Evolutionary conservation across 2,329 filamentous ascomycete genomes (phyloP).

Genomic region (Sarocladium strictum): DNA sequence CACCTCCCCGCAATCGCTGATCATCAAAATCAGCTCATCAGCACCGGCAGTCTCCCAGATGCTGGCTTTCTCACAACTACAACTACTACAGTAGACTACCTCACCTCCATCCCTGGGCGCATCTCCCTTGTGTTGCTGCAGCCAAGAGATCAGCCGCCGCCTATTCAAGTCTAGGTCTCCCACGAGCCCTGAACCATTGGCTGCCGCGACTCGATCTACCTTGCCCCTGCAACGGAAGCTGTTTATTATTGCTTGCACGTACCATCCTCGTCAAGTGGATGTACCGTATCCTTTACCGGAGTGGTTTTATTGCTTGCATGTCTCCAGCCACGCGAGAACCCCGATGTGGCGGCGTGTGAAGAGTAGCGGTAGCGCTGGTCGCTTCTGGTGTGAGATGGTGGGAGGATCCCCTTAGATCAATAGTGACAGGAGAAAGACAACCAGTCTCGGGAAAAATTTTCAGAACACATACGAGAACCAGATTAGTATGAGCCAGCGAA

Average conservation of each 20-base stretch:
- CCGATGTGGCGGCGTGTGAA: background rate
- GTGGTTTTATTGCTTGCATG: background rate
- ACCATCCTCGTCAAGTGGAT: too few species aligned
- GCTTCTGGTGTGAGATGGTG: background rate
- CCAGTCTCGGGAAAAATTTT: background rate
- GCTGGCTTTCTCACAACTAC: too few species aligned
- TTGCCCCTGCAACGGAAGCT: background rate
- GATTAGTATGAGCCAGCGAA: background rate
- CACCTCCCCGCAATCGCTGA: background rate
- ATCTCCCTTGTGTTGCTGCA: too few species aligned
- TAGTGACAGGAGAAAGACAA: background rate
- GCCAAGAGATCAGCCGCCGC: too few species aligned
- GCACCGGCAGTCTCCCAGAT: too few species aligned
- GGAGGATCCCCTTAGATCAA: constrained; percentile 6
- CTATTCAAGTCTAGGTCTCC: background rate
- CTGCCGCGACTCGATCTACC: background rate
- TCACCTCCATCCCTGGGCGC: too few species aligned
- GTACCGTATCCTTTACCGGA: too few species aligned
- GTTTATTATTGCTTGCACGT: too few species aligned
- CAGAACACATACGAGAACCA: background rate
- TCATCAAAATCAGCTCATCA: too few species aligned
- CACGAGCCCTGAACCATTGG: background rate
- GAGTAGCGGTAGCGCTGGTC: background rate
- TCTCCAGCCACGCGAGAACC: background rate
- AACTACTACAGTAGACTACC: too few species aligned